Base-by-base conservation (phyloP, 2,329 filamentous ascomycete genomes). In the Trichoderma sp. region DNA sequence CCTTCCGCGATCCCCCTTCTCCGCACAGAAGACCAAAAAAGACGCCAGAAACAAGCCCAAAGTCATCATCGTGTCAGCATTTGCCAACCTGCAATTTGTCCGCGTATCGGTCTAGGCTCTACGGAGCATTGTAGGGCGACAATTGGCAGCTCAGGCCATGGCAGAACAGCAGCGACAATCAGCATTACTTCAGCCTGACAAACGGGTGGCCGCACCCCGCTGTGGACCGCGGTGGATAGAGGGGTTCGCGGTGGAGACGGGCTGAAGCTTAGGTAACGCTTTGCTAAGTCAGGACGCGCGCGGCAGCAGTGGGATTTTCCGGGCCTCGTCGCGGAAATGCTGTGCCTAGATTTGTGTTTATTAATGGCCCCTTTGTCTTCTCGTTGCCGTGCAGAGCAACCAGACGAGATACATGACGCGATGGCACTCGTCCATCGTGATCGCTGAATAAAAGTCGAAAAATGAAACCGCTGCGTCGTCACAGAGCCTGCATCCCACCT, bases 121-220 rank as follows among this genome's bases (percentile, higher is more conserved):
- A 15, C n/a, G n/a, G n/a, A n/a, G n/a, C n/a, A n/a, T 29, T 27
- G 42, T 48, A 48, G 39, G 39, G 42, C 42, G 42, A 19, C 42
- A 48, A n/a, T 48, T 48, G 10, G 3, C 42, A 48, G 42, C 48
- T 29, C 7, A 13, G 25, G 13, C n/a, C 19, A 13, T 48, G 39
- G 8, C 29, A 12, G 5, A 50, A 53, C n/a, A 22, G 5, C 34
- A 22, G 12, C 39, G 42, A 57, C 13, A 45, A 52, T 64, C 59
- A 68, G 67, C 59, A 76, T 76, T 75, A 76, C 74, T 73, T 67
- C 69, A 76, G 70, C 72, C 74, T 76, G 74, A 76, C 74, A 76
- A 76, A 76, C 39, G 39, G 35, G 35, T 35, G 19, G 52, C 12
- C 32, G 29, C 52, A 58, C 58, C 67, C 67, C 67, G 53, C 67